A percentile compares a stretch with the other conserved stretches of the same genome.
Evolutionary conservation across 176 grass and related monocot species (phyloP).

Genomic region (Puya raimondii): DNA sequence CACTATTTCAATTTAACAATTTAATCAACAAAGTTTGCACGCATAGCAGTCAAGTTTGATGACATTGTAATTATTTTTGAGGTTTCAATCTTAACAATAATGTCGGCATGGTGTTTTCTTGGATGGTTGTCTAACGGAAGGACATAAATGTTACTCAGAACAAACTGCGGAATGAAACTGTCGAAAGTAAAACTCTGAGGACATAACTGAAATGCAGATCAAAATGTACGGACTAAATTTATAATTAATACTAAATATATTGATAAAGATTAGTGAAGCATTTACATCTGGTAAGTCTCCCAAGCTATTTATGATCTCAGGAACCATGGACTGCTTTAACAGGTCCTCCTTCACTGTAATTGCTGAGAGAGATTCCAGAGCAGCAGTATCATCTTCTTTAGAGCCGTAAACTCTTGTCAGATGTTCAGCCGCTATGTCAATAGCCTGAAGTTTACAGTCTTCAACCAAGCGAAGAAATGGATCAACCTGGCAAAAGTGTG

Average conservation of each 20-base stretch:
- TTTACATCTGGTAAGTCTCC: slow-evolving; percentile 55
- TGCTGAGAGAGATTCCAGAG: slow-evolving; percentile 61
- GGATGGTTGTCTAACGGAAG: no score
- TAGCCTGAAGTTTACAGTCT: slow-evolving; percentile 62
- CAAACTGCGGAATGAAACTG: no score
- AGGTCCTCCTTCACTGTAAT: slow-evolving; percentile 46
- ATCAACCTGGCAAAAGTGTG: slow-evolving; percentile 46
- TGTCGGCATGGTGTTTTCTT: no score
- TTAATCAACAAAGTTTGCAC: no score
- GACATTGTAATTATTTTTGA: no score
- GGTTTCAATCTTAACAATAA: no score
- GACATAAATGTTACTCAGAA: no score
- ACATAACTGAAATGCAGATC: no score
- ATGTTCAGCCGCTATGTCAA: slow-evolving; percentile 26
- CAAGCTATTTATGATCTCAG: slow-evolving; percentile 56
- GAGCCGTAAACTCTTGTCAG: slow-evolving; percentile 52
- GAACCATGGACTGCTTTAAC: slow-evolving; percentile 64
- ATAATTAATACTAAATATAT: not conserved
- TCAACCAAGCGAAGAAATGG: slow-evolving; percentile 84
- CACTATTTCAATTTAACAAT: no score
- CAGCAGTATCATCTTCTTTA: slow-evolving; percentile 61
- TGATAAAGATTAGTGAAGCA: not conserved
- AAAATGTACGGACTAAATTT: not conserved
- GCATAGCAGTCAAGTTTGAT: no score
- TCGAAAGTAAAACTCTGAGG: no score